These are phyloP conservation scores for Teratosphaeria destructans DNA, from an alignment of 2,329 filamentous ascomycete genomes.

Conservation along the genomic window DNA sequence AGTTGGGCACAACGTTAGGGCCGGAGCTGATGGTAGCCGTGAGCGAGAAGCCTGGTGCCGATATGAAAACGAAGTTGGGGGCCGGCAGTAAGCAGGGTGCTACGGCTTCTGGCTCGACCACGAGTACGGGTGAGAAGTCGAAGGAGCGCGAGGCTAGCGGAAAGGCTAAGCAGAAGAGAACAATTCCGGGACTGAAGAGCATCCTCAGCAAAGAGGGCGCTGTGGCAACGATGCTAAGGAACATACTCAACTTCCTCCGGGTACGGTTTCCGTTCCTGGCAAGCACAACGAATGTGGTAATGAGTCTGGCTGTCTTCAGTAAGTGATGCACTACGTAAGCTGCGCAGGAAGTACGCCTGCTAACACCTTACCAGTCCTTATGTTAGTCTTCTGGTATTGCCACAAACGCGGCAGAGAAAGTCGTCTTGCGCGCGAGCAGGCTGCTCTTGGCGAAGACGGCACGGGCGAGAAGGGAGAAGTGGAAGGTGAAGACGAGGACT, in stretches of 20 bases:
- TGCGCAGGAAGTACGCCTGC: neutral
- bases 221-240: conserved; percentile 70
- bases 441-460: conserved; percentile 5
- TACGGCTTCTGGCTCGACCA: neutral
- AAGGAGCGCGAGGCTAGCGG: conserved; percentile 22
- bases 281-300: conserved; percentile 73
- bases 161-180: conserved; percentile 47
- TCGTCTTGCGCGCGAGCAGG: conserved; percentile 46
- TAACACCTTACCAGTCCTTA: conserved; percentile 50
- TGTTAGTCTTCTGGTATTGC: conserved; percentile 97
- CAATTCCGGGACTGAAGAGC: conserved; percentile 63
- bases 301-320: conserved; percentile 83
- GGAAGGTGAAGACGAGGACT: conserved; percentile 2
- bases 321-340: conserved; percentile 30
- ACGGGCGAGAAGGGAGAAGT: conserved; percentile 8
- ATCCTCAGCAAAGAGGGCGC: conserved; percentile 80
- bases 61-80: conserved; percentile 26
- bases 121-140: conserved; percentile 6
- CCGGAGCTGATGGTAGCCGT: conserved; percentile 78
- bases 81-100: conserved; percentile 23
- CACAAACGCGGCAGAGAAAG: conserved; percentile 87
- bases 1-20: conserved; percentile 63
- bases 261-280: conserved; percentile 82
- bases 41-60: conserved; percentile 51
- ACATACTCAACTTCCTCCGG: conserved; percentile 83